Conservation (phyloP, 768 basidiomycete genomes). For the Tylopilus sp. region DNA sequence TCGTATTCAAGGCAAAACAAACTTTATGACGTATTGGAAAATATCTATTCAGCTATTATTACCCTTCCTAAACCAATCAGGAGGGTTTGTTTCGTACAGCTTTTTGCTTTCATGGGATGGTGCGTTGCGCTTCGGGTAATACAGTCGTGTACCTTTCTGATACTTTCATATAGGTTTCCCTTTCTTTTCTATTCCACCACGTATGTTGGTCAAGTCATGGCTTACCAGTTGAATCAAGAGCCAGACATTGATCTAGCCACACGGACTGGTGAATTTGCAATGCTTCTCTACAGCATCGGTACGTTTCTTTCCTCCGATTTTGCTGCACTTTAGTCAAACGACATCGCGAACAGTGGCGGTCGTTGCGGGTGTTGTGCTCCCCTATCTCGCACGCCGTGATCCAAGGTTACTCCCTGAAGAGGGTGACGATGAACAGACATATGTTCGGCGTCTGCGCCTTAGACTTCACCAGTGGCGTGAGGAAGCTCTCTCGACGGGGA, state of each 20-base stretch:
- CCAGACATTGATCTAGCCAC: slow-evolving; percentile 84
- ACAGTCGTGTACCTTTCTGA: slow-evolving; percentile 8
- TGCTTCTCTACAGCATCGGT: slow-evolving; percentile 91
- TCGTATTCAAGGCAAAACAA: slow-evolving; percentile 39
- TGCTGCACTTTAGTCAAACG: not conserved
- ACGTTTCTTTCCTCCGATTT: slow-evolving; percentile 4
- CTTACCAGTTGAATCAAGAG: slow-evolving; percentile 64
- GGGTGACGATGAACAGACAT: slow-evolving; percentile 67
- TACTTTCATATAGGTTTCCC: slow-evolving; percentile 64
- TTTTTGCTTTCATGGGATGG: slow-evolving; percentile 98
- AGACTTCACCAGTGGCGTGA: slow-evolving; percentile 80
- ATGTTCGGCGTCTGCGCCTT: slow-evolving; percentile 63
- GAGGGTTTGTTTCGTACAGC: slow-evolving; percentile 88
- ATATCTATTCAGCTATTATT: slow-evolving; percentile 69
- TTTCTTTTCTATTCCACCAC: slow-evolving; percentile 95
- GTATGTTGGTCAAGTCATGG: slow-evolving; percentile 94
- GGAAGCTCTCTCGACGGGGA: slow-evolving; percentile 74
- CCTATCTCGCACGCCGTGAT: slow-evolving; percentile 79
- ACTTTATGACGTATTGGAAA: slow-evolving; percentile 69
- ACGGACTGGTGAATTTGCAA: slow-evolving; percentile 80
- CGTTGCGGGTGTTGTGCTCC: slow-evolving; percentile 74
- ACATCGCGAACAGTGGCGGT: slow-evolving; percentile 65
- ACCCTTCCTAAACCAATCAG: slow-evolving; percentile 81
- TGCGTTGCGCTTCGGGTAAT: slow-evolving; percentile 31
- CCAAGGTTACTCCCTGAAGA: slow-evolving; percentile 70